A percentile compares a stretch with the other conserved stretches of the same genome.
These are phyloP conservation scores for Alternaria triticimaculans DNA, from an alignment of 2,329 filamentous ascomycete genomes.

Conservation along the genomic window DNA sequence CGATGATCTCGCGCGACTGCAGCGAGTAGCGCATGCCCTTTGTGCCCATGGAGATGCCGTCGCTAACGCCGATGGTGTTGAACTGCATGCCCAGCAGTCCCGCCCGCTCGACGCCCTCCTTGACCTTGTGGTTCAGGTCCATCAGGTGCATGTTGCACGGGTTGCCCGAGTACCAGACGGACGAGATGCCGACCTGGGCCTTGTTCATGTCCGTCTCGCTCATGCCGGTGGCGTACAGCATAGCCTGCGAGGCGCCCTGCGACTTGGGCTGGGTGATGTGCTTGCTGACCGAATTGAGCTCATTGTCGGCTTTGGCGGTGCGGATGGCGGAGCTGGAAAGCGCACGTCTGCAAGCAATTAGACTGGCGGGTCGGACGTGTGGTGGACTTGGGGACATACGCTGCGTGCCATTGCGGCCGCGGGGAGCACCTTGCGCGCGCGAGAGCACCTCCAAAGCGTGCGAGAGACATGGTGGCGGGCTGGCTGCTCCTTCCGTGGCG, in stretches of 20 bases:
- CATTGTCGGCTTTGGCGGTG: conserved; percentile 41
- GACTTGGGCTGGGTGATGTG: conserved; percentile 95
- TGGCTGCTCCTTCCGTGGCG: conserved; percentile 21
- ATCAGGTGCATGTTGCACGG: conserved; percentile 99
- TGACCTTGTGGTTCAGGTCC: conserved; percentile 82
- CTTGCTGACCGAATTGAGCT: conserved; percentile 78
- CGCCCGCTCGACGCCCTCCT: conserved; percentile 73
- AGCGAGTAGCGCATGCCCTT: conserved; percentile 95
- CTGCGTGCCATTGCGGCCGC: conserved; percentile 42
- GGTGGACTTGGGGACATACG: conserved; percentile 26
- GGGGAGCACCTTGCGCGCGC: conserved; percentile 40
- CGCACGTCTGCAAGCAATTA: conserved; percentile 39
- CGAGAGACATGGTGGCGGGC: conserved; percentile 41
- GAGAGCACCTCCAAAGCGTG: conserved; percentile 44
- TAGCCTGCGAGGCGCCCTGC: conserved; percentile 97
- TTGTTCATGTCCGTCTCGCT: conserved; percentile 89
- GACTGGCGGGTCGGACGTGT: background rate
- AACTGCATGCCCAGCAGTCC: conserved; percentile 94
- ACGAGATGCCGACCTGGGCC: conserved; percentile 96
- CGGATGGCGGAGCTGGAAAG: conserved; percentile 44
- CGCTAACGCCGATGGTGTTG: conserved; percentile 98
- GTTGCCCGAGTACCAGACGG: conserved; percentile 97
- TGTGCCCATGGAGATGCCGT: conserved; percentile 98
- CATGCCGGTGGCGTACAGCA: conserved; percentile 96
- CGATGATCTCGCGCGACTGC: conserved; percentile 94